phyloP scores from a whole-genome alignment of 1,284 basidiomycete species.

The Meripilus lineatus region DNA sequence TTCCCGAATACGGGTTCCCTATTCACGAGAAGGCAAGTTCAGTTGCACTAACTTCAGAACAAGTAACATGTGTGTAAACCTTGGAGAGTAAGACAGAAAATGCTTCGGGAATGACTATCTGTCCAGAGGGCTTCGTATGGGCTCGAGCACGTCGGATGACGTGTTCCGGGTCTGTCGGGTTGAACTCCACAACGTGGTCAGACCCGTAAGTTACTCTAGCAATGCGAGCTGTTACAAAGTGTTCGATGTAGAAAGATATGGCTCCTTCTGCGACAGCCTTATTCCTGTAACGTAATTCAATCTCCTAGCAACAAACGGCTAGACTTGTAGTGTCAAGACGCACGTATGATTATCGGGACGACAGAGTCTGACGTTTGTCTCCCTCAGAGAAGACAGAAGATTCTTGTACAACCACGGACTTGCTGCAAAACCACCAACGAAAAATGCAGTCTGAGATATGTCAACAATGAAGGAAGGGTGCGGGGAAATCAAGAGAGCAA shows the following conservation, averaged over 20 bases:
- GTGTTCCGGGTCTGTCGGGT: slow-evolving; percentile 28
- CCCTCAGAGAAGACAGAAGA: slow-evolving; percentile 20
- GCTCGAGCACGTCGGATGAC: slow-evolving; percentile 19
- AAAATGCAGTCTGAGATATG: slow-evolving; percentile 31
- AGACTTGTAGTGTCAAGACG: slow-evolving; percentile 21
- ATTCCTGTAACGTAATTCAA: slow-evolving; percentile 11
- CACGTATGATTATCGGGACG: slow-evolving; percentile 44
- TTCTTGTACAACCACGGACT: slow-evolving; percentile 32
- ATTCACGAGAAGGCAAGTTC: background rate
- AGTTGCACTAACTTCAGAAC: background rate
- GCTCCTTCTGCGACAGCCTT: slow-evolving; percentile 34
- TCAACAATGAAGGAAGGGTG: too few relatives aligned
- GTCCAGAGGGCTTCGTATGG: slow-evolving; percentile 26
- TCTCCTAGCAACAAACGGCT: background rate
- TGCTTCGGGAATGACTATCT: slow-evolving; percentile 23
- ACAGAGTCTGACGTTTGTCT: slow-evolving; percentile 30
- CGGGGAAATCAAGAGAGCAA: background rate
- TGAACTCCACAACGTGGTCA: slow-evolving; percentile 21
- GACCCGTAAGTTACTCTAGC: slow-evolving; percentile 32
- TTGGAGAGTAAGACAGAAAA: slow-evolving; percentile 31
- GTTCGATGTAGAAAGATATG: slow-evolving; percentile 30
- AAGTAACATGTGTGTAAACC: too few relatives aligned
- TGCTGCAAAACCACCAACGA: slow-evolving; percentile 37
- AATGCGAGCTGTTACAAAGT: slow-evolving; percentile 30
- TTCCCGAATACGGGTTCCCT: slow-evolving; percentile 32